Base-by-base conservation (phyloP, 2,329 filamentous ascomycete genomes). In the Aspergillus nomiae region DNA sequence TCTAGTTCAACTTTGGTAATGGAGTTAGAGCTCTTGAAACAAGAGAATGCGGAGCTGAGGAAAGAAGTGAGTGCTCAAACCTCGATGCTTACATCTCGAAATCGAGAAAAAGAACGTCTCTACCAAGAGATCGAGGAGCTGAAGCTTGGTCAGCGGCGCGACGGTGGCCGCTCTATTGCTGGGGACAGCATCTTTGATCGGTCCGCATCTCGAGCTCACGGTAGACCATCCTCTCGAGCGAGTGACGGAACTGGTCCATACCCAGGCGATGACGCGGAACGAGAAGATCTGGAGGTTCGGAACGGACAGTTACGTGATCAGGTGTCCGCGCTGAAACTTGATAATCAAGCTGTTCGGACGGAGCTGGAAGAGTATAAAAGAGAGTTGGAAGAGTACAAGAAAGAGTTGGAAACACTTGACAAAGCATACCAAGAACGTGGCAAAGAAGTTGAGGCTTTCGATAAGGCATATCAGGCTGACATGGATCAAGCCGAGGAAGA, bases 101-200 rank as follows among this genome's bases (percentile, higher is more conserved):
- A 97, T 73, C 90, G 93, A 30, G 95, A 99, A 75, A 96, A 97
- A 74, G 94, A 98, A 75, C 88, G 93, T 6, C 84, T 99, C 10
- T 96, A 98, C 76, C 92, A 97, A 74, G 94, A 99, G 76, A 98
- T 98, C 66, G 95, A 99, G 78, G 94, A 97, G 65, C 84, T 99
- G 65, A 99, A 98, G 79, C 88, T 98, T 71, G 88, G 91, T 1
- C 90, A 93, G 68, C 89, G 93, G 60, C 89, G 92, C 34, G 90
- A 87, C 65, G 77, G 76, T 59, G 85, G 69, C 73, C 80, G 84
- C 61, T 89, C 86, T 3, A 77, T 86, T 59, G 83, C 92, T 1
- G 89, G 94, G 7, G 95, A 98, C 74, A 97, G 93, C 74, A 90
- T 98, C 50, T 86, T 98, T 36, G 95, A 98, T 64, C 88, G 95